Evolutionary conservation across 495 filamentous ascomycete genomes (phyloP).

Genomic region (Bryoglossum gracile): DNA sequence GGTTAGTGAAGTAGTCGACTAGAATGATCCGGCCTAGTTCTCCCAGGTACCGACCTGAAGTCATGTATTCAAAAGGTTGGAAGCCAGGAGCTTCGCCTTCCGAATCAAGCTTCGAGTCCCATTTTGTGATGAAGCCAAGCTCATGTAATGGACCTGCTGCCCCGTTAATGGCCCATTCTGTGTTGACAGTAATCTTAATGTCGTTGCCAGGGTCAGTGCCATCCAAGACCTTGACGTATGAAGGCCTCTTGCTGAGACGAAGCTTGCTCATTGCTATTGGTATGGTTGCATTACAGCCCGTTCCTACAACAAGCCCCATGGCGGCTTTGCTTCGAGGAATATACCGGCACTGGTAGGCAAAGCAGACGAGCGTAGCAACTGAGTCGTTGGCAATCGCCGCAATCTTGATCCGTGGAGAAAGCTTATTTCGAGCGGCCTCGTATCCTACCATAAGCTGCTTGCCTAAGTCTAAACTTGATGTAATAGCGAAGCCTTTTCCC

Average conservation of each 20-base stretch:
- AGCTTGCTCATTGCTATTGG: slow-evolving; percentile 59
- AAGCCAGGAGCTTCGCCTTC: slow-evolving; percentile 68
- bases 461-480: slow-evolving; percentile 62
- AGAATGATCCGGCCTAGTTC: slow-evolving; percentile 71
- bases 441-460: slow-evolving; percentile 63
- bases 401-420: slow-evolving; percentile 60
- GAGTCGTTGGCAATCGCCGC: slow-evolving; percentile 76
- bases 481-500: slow-evolving; percentile 83
- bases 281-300: slow-evolving; percentile 77
- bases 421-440: slow-evolving; percentile 35
- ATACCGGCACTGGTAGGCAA: slow-evolving; percentile 56
- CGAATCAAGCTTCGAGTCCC: slow-evolving; percentile 60
- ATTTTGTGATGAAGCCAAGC: slow-evolving; percentile 58
- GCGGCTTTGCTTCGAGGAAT: slow-evolving; percentile 54
- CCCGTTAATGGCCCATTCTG: slow-evolving; percentile 79
- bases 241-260: slow-evolving; percentile 52
- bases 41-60: slow-evolving; percentile 73
- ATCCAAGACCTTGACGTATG: slow-evolving; percentile 29
- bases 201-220: slow-evolving; percentile 28
- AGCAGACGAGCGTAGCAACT: slow-evolving; percentile 70
- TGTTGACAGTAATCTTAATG: slow-evolving; percentile 68
- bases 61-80: slow-evolving; percentile 86
- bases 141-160: slow-evolving; percentile 57
- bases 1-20: slow-evolving; percentile 54
- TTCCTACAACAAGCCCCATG: slow-evolving; percentile 78